Conservation (phyloP, 257 asterid genomes). For the Salvia miltiorrhiza region DNA sequence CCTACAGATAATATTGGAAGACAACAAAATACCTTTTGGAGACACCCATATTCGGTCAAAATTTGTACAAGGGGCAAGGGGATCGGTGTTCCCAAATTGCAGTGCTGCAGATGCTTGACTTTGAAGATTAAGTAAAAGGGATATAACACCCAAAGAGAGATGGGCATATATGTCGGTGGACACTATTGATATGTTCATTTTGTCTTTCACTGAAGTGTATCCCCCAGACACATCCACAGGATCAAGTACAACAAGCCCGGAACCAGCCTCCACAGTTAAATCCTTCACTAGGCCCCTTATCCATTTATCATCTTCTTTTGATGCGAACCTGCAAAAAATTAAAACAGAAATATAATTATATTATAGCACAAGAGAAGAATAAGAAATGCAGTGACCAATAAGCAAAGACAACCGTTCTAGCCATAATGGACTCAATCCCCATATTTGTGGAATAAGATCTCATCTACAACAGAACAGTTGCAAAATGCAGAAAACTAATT, state of each 20-base stretch:
- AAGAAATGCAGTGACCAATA: background rate
- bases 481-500: background rate
- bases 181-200: conserved; percentile 68
- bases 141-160: conserved; percentile 86
- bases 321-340: conserved; percentile 73
- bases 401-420: background rate
- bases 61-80: conserved; percentile 79
- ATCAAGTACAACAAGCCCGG: conserved; percentile 94
- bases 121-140: conserved; percentile 89
- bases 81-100: conserved; percentile 90
- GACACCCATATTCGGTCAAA: conserved; percentile 94
- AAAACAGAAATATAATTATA: conserved; percentile 3
- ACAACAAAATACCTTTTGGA: conserved; percentile 58
- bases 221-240: conserved; percentile 97
- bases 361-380: conserved; percentile 4
- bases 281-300: conserved; percentile 88
- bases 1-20: conserved; percentile 19
- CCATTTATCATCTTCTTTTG: conserved; percentile 95
- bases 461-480: background rate
- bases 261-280: conserved; percentile 91
- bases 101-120: conserved; percentile 81
- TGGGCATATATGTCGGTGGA: conserved; percentile 86
- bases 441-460: background rate
- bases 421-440: conserved; percentile 8
- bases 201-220: conserved; percentile 90